Percentiles rank a stretch among this genome's conserved stretches.
These are phyloP conservation scores for Galerina sulciceps DNA, from an alignment of 768 basidiomycete species.

Conservation along the genomic window DNA sequence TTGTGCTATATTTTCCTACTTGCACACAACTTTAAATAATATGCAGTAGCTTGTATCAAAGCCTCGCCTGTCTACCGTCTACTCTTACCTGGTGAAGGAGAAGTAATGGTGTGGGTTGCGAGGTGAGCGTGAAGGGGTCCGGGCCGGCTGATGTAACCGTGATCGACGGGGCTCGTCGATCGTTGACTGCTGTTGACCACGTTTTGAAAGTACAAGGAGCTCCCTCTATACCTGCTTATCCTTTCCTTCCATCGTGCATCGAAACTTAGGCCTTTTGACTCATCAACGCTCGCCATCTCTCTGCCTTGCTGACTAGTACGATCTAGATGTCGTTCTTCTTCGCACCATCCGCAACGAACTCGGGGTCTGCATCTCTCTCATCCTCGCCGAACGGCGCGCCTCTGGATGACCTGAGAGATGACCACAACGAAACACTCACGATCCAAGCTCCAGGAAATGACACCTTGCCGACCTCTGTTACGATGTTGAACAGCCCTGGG, in stretches of 20 bases:
- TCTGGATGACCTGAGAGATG: neutral
- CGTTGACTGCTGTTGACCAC: neutral
- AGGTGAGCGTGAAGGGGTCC: too few relatives aligned
- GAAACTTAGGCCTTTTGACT: neutral
- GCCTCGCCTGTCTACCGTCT: too few relatives aligned
- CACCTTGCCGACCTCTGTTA: neutral
- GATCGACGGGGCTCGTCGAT: neutral
- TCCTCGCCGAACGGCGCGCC: neutral
- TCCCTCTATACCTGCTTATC: neutral
- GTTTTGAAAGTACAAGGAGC: neutral
- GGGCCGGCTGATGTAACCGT: neutral
- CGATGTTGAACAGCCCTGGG: neutral
- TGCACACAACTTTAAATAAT: too few relatives aligned
- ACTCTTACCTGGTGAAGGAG: too few relatives aligned
- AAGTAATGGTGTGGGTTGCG: too few relatives aligned
- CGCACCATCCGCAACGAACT: neutral
- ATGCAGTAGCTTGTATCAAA: too few relatives aligned
- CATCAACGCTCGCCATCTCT: too few relatives aligned
- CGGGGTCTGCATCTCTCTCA: conserved; percentile 1
- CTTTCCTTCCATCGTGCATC: neutral
- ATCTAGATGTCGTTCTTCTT: conserved; percentile 1
- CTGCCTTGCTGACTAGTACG: neutral
- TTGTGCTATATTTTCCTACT: neutral
- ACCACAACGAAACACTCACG: neutral
- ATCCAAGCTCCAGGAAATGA: neutral